These are phyloP conservation scores for Malassezia arunalokei DNA, from an alignment of 1,284 basidiomycete species.

Conservation along the genomic window DNA sequence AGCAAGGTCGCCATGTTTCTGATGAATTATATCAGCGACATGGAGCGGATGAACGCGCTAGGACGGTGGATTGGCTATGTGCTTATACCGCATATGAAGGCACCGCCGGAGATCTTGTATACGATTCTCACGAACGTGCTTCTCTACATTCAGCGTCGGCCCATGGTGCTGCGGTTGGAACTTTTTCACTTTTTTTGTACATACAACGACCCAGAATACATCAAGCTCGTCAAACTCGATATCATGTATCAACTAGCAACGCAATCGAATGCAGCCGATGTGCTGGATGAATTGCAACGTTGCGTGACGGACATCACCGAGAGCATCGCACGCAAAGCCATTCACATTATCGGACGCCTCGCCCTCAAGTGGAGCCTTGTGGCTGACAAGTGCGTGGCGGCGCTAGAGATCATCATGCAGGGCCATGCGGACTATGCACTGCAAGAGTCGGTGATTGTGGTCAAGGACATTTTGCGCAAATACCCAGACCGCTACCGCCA, in stretches of 20 bases:
- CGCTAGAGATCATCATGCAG: constrained; percentile 73
- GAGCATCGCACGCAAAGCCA: constrained; percentile 93
- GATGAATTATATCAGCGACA: constrained; percentile 97
- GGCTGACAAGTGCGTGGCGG: constrained; percentile 77
- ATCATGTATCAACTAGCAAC: constrained; percentile 93
- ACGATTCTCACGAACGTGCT: constrained; percentile 93
- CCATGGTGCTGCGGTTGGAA: constrained; percentile 83
- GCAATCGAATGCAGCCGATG: constrained; percentile 77
- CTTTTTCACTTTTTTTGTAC: constrained; percentile 99
- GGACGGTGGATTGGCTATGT: constrained; percentile 97
- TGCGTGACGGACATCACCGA: constrained; percentile 97
- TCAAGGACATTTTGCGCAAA: constrained; percentile 92
- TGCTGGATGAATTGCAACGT: constrained; percentile 89
- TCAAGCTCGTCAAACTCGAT: constrained; percentile 94
- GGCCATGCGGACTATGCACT: constrained; percentile 93
- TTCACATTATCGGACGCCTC: constrained; percentile 84
- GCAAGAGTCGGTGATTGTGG: constrained; percentile 92
- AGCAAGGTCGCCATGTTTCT: constrained; percentile 91
- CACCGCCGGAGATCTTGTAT: constrained; percentile 96
- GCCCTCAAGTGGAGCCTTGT: constrained; percentile 91
- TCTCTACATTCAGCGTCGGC: constrained; percentile 85
- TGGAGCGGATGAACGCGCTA: constrained; percentile 69
- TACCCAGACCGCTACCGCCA: constrained; percentile 95
- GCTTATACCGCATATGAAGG: constrained; percentile 56
- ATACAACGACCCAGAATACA: constrained; percentile 98